These are phyloP conservation scores for Zalaria obscura DNA, from an alignment of 2,329 filamentous ascomycete genomes.

Conservation along the genomic window DNA sequence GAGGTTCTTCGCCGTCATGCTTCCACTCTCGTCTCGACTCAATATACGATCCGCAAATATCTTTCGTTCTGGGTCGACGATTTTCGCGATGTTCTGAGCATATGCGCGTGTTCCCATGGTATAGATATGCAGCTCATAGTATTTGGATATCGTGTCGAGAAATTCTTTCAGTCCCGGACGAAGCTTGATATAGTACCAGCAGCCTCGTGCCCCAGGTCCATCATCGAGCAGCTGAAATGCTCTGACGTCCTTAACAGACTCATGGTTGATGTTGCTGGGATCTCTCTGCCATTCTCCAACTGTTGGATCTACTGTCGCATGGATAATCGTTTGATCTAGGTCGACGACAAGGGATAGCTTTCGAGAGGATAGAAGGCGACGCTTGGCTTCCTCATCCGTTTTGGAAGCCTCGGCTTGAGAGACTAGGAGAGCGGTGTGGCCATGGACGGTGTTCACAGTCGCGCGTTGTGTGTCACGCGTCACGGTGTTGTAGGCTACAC, in stretches of 20 bases:
- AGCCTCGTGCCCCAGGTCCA: conserved; percentile 58
- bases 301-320: conserved; percentile 92
- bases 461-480: conserved; percentile 69
- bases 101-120: conserved; percentile 99
- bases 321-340: conserved; percentile 95
- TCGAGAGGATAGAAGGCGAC: conserved; percentile 60
- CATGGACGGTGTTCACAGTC: conserved; percentile 88
- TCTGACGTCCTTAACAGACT: conserved; percentile 75
- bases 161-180: conserved; percentile 76
- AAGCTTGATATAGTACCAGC: conserved; percentile 97
- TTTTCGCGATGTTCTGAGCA: conserved; percentile 76
- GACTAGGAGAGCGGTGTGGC: conserved; percentile 75
- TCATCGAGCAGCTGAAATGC: conserved; percentile 85
- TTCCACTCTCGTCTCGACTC: conserved; percentile 93
- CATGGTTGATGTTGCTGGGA: conserved; percentile 75
- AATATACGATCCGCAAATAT: conserved; percentile 91
- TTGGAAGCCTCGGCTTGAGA: conserved; percentile 67
- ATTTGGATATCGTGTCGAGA: conserved; percentile 57
- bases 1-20: conserved; percentile 77
- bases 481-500: conserved; percentile 66
- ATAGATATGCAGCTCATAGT: conserved; percentile 95
- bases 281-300: conserved; percentile 92
- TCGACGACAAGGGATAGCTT: conserved; percentile 93
- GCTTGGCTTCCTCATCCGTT: conserved; percentile 76
- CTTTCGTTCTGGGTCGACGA: conserved; percentile 79